phyloP scores from a whole-genome alignment of 2,329 filamentous ascomycete species.

The Helotiales sp. region DNA sequence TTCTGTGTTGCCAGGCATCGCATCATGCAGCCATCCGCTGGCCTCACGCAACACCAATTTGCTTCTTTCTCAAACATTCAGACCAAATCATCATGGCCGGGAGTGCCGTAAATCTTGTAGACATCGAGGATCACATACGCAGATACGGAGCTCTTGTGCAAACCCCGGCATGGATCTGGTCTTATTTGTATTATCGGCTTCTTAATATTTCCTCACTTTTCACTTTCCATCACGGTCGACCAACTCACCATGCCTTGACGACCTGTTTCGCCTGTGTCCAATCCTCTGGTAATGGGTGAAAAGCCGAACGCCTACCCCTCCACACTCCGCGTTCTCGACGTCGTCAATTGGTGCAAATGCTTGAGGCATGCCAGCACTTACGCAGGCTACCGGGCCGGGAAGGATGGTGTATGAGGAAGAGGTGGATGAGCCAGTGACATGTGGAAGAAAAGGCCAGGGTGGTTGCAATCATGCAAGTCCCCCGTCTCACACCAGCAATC shows the following conservation, averaged over 20 bases:
- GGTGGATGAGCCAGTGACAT: slow-evolving; percentile 5
- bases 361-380: too few relatives aligned
- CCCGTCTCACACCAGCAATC: too few relatives aligned
- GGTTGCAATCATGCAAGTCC: not conserved
- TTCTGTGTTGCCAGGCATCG: not conserved
- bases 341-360: slow-evolving; percentile 1
- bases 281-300: not conserved
- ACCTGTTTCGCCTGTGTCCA: not conserved
- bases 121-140: not conserved
- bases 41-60: slow-evolving; percentile 16
- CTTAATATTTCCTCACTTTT: slow-evolving; percentile 6
- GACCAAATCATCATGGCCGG: not conserved
- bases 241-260: slow-evolving; percentile 2
- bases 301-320: not conserved
- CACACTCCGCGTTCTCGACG: not conserved
- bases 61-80: slow-evolving; percentile 7
- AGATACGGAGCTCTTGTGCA: not conserved
- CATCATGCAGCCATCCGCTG: slow-evolving; percentile 12
- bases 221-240: not conserved
- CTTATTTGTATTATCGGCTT: not conserved
- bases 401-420: slow-evolving; percentile 14
- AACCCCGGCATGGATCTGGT: not conserved
- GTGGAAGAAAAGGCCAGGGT: not conserved
- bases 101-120: not conserved
- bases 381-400: slow-evolving; percentile 19